Base-by-base conservation (phyloP, 2,329 filamentous ascomycete species). In the Hysterium pulicare region DNA sequence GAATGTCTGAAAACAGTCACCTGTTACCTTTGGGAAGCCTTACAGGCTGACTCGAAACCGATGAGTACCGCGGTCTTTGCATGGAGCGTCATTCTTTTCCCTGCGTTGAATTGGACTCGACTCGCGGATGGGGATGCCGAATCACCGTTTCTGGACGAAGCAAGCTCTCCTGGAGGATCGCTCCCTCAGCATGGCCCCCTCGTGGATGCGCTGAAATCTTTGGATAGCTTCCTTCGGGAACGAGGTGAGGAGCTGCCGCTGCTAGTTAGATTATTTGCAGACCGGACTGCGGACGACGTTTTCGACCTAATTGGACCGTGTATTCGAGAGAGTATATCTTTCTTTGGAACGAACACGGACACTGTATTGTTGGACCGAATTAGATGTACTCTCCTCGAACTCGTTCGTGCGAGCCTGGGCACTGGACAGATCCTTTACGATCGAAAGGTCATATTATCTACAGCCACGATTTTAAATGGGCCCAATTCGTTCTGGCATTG, bases 41-140 rank as follows among this genome's bases (percentile, higher is more conserved):
- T 81, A 10, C 74, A 74, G 21, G 60, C 68, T 16, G 76, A 76
- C 13, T 73, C 79, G n/a, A 71, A 74, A 28, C 79, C 80, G 26
- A 86, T 86, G 16, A 82, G 80, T 42, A 87, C 88, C 1, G 81
- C 87, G 15, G 77, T 88, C 16, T 86, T 94, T 51, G 81, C 86
- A 3, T 97, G 90, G 90, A 82, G 84, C 3, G 72, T 91, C 36
- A 78, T 95, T 20, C 54, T 50, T 3, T 64, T 17, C 23, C 15
- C n/a, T 13, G 24, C 24, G 8, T 8, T 28, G 8, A 28, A 28
- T 28, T 13, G 13, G 13, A 13, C 13, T 28, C 24, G 24, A 7
- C 8, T 28, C 7, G 8, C 24, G 13, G 24, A 28, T 8, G 24
- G 13, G 8, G 24, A 28, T 28, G 24, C 7, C 7, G 24, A 28